These are phyloP conservation scores for Podospora sp. DNA, from an alignment of 495 filamentous ascomycete genomes.

Conservation along the genomic window DNA sequence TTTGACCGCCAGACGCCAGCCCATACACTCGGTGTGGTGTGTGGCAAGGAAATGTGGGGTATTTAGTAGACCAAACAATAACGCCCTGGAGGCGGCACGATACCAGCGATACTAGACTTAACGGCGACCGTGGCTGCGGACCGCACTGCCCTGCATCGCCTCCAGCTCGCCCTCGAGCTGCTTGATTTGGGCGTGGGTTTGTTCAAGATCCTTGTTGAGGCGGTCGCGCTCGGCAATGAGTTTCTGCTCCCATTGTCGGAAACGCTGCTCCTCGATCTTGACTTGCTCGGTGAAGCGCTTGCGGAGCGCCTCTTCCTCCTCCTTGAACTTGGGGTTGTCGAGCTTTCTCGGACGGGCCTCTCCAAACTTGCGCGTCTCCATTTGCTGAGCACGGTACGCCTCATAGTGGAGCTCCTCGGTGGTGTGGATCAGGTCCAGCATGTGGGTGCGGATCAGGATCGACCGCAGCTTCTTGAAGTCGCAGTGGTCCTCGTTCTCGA, in stretches of 20 bases:
- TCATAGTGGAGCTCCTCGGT: slow-evolving; percentile 99
- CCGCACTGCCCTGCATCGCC: slow-evolving; percentile 85
- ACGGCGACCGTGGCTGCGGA: slow-evolving; percentile 94
- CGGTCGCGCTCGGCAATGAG: slow-evolving; percentile 96
- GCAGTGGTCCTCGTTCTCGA: slow-evolving; percentile 99
- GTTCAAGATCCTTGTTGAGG: slow-evolving; percentile 98
- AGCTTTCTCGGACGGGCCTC: slow-evolving; percentile 96
- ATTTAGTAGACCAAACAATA: background rate
- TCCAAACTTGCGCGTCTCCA: slow-evolving; percentile 99
- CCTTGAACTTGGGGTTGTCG: slow-evolving; percentile 99
- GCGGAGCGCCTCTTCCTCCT: slow-evolving; percentile 95
- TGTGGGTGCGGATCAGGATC: slow-evolving; percentile 99
- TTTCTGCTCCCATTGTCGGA: slow-evolving; percentile 99
- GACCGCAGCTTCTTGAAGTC: slow-evolving; percentile 99
- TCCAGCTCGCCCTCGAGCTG: slow-evolving; percentile 91
- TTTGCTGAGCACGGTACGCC: slow-evolving; percentile 96
- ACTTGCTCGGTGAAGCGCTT: slow-evolving; percentile 99
- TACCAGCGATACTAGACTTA: slow-evolving; percentile 47
- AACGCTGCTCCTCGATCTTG: slow-evolving; percentile 98
- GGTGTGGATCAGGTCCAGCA: slow-evolving; percentile 99
- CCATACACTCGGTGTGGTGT: background rate
- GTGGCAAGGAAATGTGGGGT: background rate
- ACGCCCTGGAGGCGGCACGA: background rate
- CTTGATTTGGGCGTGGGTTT: slow-evolving; percentile 97
- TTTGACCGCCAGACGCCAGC: background rate